Percentiles rank a stretch among this genome's conserved stretches.
Conservation (phyloP, 768 basidiomycete species). For the Amanita muscaria region DNA sequence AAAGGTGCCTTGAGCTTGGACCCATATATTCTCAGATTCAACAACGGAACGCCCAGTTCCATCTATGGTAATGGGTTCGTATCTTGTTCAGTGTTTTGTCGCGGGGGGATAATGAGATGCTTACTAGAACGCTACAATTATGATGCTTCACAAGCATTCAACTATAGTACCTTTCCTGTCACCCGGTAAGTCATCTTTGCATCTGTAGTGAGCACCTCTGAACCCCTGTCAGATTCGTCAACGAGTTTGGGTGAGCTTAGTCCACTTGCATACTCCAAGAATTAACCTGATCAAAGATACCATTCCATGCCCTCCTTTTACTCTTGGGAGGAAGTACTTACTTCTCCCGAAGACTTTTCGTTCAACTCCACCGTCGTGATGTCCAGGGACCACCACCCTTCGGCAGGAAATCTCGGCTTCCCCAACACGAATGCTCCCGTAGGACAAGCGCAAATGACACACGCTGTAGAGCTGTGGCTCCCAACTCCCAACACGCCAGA, state of each 20-base stretch:
- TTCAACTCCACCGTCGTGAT: constrained; percentile 51
- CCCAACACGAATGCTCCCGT: constrained; percentile 47
- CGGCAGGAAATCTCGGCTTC: constrained; percentile 41
- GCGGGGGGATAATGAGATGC: background rate
- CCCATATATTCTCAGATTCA: constrained; percentile 42
- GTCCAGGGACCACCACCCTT: constrained; percentile 49
- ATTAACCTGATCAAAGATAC: constrained; percentile 26
- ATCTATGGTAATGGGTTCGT: constrained; percentile 50
- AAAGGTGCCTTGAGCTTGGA: constrained; percentile 48
- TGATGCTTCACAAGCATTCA: constrained; percentile 41
- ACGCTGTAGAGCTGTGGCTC: constrained; percentile 45
- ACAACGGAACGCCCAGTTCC: constrained; percentile 39
- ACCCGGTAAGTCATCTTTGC: constrained; percentile 23
- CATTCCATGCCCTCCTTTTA: constrained; percentile 60
- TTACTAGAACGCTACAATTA: constrained; percentile 47
- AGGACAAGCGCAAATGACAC: constrained; percentile 46
- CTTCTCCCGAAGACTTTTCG: constrained; percentile 39
- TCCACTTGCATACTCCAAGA: background rate
- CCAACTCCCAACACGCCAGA: too few species aligned
- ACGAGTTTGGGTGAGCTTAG: constrained; percentile 44
- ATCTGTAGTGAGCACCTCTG: background rate
- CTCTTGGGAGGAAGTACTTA: constrained; percentile 49
- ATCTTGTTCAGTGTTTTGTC: background rate
- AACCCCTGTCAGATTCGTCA: constrained; percentile 34
- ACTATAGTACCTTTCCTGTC: constrained; percentile 44